These are phyloP conservation scores for Colletotrichum cordylinicola DNA, from an alignment of 2,329 filamentous ascomycete genomes.

Conservation along the genomic window DNA sequence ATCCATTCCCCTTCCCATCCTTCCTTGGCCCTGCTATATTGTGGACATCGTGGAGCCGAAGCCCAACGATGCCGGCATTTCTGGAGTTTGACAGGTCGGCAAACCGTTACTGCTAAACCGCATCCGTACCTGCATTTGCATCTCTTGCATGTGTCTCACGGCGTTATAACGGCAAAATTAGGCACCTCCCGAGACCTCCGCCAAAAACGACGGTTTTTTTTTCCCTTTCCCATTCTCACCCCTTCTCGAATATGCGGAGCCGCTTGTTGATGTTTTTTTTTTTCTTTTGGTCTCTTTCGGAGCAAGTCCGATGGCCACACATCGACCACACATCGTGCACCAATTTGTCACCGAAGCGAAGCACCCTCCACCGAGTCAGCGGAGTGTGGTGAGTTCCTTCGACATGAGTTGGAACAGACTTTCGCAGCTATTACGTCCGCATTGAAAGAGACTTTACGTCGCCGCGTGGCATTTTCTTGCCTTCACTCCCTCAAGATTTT, in stretches of 20 bases:
- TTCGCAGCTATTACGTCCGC: background rate
- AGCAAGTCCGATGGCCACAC: background rate
- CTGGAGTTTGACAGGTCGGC: background rate
- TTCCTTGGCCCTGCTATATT: background rate
- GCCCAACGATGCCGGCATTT: background rate
- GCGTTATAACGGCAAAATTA: constrained; percentile 9
- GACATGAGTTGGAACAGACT: background rate
- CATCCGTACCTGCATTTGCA: background rate
- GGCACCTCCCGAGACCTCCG: constrained; percentile 5
- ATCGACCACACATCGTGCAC: background rate
- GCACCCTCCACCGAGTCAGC: background rate
- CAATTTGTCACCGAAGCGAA: background rate
- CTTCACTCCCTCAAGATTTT: background rate
- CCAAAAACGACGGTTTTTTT: background rate
- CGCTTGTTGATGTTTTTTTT: background rate
- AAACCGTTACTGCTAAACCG: background rate
- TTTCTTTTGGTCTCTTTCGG: background rate
- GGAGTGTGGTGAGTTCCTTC: too few relatives aligned
- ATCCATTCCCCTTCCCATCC: background rate
- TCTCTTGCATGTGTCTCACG: background rate
- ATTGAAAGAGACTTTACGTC: background rate
- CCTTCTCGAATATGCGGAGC: background rate
- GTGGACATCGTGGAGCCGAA: background rate
- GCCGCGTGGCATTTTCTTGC: background rate
- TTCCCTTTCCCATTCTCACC: background rate